Conservation (phyloP, 257 asterid species). For the Jacaranda mimosifolia region DNA sequence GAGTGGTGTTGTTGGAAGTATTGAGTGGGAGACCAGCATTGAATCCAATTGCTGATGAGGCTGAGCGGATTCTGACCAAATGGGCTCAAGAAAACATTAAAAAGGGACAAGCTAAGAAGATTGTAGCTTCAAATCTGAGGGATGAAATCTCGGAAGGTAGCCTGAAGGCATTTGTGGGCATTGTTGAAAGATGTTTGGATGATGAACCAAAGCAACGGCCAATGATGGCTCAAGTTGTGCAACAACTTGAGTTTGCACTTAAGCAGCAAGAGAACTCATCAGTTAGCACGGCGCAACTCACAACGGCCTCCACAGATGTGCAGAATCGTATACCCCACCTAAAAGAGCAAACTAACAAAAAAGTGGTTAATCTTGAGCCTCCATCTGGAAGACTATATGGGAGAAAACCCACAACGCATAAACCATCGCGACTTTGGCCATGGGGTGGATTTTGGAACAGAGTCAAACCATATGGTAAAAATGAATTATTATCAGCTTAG, state of each 20-base stretch:
- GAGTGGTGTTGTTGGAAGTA: conserved; percentile 57
- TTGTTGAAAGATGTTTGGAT: conserved; percentile 47
- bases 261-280: no score
- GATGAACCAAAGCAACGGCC: conserved; percentile 39
- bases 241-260: no score
- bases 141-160: conserved; percentile 42
- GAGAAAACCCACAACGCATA: not conserved
- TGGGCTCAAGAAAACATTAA: conserved; percentile 48
- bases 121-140: conserved; percentile 41
- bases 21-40: conserved; percentile 54
- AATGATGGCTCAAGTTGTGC: no score
- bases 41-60: conserved; percentile 38
- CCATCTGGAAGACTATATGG: not conserved
- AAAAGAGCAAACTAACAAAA: not conserved
- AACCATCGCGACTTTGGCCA: not conserved
- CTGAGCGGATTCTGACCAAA: conserved; percentile 38
- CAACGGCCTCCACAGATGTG: not conserved
- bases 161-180: conserved; percentile 44
- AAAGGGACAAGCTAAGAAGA: conserved; percentile 42
- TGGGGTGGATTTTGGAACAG: conserved; percentile 28
- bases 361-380: not conserved
- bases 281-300: not conserved
- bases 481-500: not conserved
- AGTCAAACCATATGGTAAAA: conserved; percentile 18
- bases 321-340: not conserved